These are phyloP conservation scores for Drosera spatulata DNA, from an alignment of 179 eudicot genomes.

Conservation along the genomic window DNA sequence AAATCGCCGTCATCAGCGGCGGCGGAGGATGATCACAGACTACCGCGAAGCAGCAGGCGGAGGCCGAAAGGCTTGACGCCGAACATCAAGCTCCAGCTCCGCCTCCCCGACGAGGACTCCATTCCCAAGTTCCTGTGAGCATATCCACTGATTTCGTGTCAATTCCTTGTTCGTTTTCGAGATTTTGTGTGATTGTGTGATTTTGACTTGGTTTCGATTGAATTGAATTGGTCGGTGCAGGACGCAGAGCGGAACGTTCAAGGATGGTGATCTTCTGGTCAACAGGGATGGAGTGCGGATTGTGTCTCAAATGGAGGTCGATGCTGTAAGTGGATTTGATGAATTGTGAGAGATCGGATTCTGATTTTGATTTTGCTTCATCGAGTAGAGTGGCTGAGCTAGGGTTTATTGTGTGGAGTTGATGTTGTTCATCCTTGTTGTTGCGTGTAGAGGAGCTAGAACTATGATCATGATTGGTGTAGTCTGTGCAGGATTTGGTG, in stretches of 20 bases:
- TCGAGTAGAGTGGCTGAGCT: background rate
- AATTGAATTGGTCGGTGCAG: constrained; percentile 19
- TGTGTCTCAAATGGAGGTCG: constrained; percentile 41
- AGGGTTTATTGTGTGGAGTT: background rate
- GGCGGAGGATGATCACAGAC: no score
- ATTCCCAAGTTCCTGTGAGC: constrained; percentile 62
- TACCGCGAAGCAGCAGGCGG: no score
- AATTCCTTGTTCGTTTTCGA: background rate
- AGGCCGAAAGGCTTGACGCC: no score
- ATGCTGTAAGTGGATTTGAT: constrained; percentile 33
- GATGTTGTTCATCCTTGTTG: no score
- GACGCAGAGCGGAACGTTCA: constrained; percentile 86
- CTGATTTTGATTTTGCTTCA: background rate
- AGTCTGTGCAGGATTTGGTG: no score
- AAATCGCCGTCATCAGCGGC: no score
- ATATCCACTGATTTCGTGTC: no score
- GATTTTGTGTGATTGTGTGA: background rate
- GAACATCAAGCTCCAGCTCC: no score
- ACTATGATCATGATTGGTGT: no score
- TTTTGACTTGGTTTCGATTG: background rate
- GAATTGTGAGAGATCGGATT: no score
- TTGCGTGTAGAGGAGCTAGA: no score
- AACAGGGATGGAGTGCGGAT: constrained; percentile 77
- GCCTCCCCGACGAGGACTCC: constrained; percentile 14
- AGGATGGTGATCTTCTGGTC: constrained; percentile 89